These are phyloP conservation scores for Musa schizocarpa DNA, from an alignment of 176 grass and related monocot genomes.

Conservation along the genomic window DNA sequence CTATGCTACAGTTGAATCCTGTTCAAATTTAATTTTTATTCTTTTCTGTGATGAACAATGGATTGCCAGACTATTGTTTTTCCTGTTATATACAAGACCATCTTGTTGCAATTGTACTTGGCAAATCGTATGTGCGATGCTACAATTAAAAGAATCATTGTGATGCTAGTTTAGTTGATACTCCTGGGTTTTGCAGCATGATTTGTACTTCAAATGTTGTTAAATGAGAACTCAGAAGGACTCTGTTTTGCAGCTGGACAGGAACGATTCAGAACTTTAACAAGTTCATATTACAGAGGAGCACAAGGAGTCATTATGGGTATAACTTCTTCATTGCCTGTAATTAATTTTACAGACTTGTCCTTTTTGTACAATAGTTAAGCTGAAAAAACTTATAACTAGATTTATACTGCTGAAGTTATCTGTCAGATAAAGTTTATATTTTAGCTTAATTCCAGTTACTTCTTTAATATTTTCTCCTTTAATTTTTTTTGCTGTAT, in stretches of 20 bases:
- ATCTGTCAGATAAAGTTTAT: neutral
- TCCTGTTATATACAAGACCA: neutral
- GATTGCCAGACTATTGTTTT: neutral
- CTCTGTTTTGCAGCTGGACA: neutral
- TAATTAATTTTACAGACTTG: too few relatives aligned
- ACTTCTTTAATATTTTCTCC: neutral
- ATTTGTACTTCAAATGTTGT: neutral
- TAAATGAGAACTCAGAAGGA: neutral
- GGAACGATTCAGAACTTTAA: slow-evolving; percentile 2
- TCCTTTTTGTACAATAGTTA: too few relatives aligned
- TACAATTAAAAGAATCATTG: too few relatives aligned
- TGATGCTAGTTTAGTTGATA: too few relatives aligned
- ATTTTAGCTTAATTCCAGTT: neutral
- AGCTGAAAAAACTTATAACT: neutral
- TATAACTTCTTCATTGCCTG: neutral
- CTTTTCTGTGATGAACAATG: neutral
- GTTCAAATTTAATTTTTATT: neutral
- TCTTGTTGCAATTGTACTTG: neutral
- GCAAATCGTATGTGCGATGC: too few relatives aligned
- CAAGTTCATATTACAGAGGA: slow-evolving; percentile 2
- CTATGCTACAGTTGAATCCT: too few relatives aligned
- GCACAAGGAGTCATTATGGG: neutral
- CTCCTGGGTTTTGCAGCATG: neutral
- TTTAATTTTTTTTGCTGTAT: neutral
- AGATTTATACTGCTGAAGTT: neutral